Evolutionary conservation across 164 flowering plant species (phyloP).

Genomic region (Macadamia tetraphylla): DNA sequence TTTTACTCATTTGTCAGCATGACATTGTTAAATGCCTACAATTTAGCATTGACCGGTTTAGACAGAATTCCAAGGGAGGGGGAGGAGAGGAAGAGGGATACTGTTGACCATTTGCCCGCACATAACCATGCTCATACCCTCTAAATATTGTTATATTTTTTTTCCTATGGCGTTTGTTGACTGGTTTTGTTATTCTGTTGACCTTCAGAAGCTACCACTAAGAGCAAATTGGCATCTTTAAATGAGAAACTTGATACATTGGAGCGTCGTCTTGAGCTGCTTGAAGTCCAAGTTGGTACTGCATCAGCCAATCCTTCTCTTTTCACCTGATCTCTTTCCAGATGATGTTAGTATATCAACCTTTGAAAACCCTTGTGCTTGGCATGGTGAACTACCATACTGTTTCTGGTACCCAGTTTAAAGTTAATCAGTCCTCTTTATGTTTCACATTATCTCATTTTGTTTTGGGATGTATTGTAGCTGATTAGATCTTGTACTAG

Average conservation of each 20-base stretch:
- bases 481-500: too few relatives aligned
- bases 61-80: too few relatives aligned
- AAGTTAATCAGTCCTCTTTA: not conserved
- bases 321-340: conserved; percentile 25
- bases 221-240: conserved; percentile 77
- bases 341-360: not conserved
- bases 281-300: conserved; percentile 85
- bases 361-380: not conserved
- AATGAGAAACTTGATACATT: conserved; percentile 89
- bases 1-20: not conserved
- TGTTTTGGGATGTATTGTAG: not conserved
- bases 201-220: conserved; percentile 81
- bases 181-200: not conserved
- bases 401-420: not conserved
- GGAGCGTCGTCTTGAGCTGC: conserved; percentile 80
- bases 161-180: not conserved
- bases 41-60: not conserved
- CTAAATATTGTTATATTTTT: not conserved
- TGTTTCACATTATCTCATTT: not conserved
- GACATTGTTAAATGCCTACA: not conserved
- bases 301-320: conserved; percentile 77
- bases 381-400: not conserved
- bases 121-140: too few relatives aligned
- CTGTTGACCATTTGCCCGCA: too few relatives aligned
- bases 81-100: too few relatives aligned